These are phyloP conservation scores for Globisporangium nagaii DNA, from an alignment of 352 stramenopile species.

Conservation along the genomic window DNA sequence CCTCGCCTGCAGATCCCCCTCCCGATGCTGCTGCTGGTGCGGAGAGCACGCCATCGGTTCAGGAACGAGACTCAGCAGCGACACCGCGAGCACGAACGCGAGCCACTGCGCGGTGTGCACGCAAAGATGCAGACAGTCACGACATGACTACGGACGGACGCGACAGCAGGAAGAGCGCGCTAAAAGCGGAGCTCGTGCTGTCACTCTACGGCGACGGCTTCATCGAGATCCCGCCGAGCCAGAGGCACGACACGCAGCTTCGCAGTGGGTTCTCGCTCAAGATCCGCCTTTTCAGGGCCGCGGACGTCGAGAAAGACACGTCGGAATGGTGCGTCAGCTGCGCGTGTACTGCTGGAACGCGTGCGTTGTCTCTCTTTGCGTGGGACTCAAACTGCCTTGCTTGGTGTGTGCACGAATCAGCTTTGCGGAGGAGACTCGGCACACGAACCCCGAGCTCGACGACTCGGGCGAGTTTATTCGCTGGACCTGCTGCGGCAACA, in stretches of 20 bases:
- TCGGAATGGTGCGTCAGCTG: conserved; percentile 16
- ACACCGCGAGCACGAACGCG: neutral
- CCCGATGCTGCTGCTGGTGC: neutral
- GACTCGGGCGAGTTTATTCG: conserved; percentile 52
- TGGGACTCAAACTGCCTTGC: neutral
- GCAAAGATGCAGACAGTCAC: neutral
- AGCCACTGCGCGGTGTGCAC: neutral
- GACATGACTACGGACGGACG: neutral
- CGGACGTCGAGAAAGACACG: conserved; percentile 25
- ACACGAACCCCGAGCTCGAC: conserved; percentile 50
- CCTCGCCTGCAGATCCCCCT: neutral
- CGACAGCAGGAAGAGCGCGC: neutral
- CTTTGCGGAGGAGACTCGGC: conserved; percentile 31
- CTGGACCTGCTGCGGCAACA: conserved; percentile 59
- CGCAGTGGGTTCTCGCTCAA: conserved; percentile 23
- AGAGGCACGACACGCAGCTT: conserved; percentile 2
- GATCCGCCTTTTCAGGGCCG: conserved; percentile 44
- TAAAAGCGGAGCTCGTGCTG: conserved; percentile 16
- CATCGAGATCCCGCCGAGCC: conserved; percentile 25
- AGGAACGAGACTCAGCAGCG: neutral
- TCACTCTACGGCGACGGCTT: conserved; percentile 52
- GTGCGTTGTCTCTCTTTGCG: neutral
- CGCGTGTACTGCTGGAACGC: neutral
- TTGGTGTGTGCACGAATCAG: conserved; percentile 1
- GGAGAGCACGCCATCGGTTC: neutral